phyloP scores from a whole-genome alignment of 1,284 basidiomycete species.

The Trichosporon faecale region DNA sequence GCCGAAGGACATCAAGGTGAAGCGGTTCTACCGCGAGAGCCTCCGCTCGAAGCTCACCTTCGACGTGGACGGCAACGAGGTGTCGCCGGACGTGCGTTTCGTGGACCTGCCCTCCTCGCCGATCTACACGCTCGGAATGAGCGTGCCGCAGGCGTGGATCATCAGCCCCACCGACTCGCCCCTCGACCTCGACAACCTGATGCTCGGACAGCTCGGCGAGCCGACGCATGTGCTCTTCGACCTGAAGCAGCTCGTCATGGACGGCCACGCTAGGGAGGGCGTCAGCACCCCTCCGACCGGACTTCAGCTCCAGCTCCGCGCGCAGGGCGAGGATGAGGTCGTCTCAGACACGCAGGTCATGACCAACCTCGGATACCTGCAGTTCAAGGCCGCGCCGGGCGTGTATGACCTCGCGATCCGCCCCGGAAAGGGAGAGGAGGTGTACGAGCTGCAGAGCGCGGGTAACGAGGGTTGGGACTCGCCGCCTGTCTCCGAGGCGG shows the following conservation, averaged over 20 bases:
- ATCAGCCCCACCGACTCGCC: constrained; percentile 82
- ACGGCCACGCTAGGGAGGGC: constrained; percentile 84
- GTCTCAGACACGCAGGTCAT: constrained; percentile 84
- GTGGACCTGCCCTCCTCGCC: constrained; percentile 59
- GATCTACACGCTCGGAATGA: constrained; percentile 88
- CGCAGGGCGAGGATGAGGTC: constrained; percentile 51
- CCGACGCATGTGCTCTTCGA: constrained; percentile 76
- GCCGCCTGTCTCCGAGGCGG: constrained; percentile 62
- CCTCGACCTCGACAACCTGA: constrained; percentile 95
- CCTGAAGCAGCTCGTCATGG: constrained; percentile 85
- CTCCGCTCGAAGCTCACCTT: constrained; percentile 63
- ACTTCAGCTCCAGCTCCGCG: constrained; percentile 73
- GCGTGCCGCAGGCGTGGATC: constrained; percentile 85
- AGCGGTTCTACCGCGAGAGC: constrained; percentile 87
- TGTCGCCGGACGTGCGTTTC: constrained; percentile 52
- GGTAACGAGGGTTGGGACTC: constrained; percentile 81
- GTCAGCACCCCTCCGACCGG: constrained; percentile 70
- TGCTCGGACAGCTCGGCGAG: constrained; percentile 61
- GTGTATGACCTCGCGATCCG: constrained; percentile 79
- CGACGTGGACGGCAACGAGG: constrained; percentile 59
- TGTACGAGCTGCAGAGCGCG: constrained; percentile 78
- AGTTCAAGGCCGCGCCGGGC: constrained; percentile 90
- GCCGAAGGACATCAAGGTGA: constrained; percentile 72
- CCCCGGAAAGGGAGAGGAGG: constrained; percentile 71
- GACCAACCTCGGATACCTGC: constrained; percentile 92